Evolutionary conservation across 805 yeast genomes (phyloP).

Genomic region (Candida incommunis): DNA sequence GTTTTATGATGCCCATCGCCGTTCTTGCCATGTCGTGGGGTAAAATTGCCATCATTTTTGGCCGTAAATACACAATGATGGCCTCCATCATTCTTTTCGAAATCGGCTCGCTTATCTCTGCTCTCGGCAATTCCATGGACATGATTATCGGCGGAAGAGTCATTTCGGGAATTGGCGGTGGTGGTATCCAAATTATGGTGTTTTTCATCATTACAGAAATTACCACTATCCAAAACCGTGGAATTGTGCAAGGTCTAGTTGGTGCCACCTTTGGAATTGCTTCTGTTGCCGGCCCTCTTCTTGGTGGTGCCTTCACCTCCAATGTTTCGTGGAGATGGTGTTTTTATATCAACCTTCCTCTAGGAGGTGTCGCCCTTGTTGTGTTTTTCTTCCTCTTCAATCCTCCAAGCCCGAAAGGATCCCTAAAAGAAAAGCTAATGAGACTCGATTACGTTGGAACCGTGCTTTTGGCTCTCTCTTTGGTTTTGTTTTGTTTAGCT

Average conservation of each 20-base stretch:
- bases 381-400: conserved; percentile 28
- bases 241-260: conserved; percentile 16
- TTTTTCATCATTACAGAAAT: conserved; percentile 44
- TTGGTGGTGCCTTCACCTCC: conserved; percentile 53
- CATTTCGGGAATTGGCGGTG: conserved; percentile 58
- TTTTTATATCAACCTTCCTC: conserved; percentile 54
- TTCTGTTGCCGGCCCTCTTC: conserved; percentile 36
- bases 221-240: conserved; percentile 28
- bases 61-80: conserved; percentile 23
- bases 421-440: conserved; percentile 25
- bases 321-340: conserved; percentile 65
- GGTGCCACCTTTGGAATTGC: conserved; percentile 20
- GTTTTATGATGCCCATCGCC: conserved; percentile 44
- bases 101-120: conserved; percentile 31
- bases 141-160: conserved; percentile 59
- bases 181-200: conserved; percentile 46
- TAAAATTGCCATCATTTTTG: conserved; percentile 38
- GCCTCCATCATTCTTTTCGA: conserved; percentile 27
- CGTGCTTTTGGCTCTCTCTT: conserved; percentile 26
- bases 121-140: conserved; percentile 29
- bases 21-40: conserved; percentile 56
- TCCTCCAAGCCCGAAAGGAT: conserved; percentile 25
- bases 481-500: conserved; percentile 34
- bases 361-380: conserved; percentile 40
- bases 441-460: conserved; percentile 39